Base-by-base conservation (phyloP, 805 yeast genomes). In the Candida glaebosa region DNA sequence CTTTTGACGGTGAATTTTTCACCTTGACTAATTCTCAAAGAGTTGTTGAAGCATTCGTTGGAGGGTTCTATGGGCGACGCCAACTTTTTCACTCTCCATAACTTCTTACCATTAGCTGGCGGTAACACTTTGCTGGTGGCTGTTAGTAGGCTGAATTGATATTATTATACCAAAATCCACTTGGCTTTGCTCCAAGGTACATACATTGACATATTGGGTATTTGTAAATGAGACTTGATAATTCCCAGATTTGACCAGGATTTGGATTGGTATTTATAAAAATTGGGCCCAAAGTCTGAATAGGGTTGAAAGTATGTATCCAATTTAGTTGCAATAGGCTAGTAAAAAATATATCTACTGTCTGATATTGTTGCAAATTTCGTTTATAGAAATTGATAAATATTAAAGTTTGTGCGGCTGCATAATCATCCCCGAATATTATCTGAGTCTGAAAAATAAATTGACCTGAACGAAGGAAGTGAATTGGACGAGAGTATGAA, bases 41-140 rank as follows among this genome's bases (percentile, higher is more conserved):
- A 66, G 47, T 61, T 69, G 51, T 68, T 62, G 44, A 68, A 63
- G 50, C 75, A 69, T 44, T 67, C 71, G 40, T 55, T 20, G 24
- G 44, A 37, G 20, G 40, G 18, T 38, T 19, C 22, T 31, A 26
- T 34, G 26, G 45, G 24, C 14, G 32, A 26, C 5, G 38, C 20
- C n/a, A 56, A 33, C 45, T 63, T 58, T 50, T 63, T 67, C 34
- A 68, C 71, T 56, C 74, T 64, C 75, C 75, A 69, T 47, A 68
- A 55, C 45, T 68, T 69, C 42, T 61, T 68, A 31, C 75, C 75
- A 50, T 69, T 68, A 43, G 72, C 70, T 36, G 75, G 73, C 39
- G 73, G 73, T 46, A 57, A 48, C 18, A 58, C 37, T 24, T 22
- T 35, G 8, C 17, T 24, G 16, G 16, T 35, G 15, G 15, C 14